Conservation (phyloP, 2,329 filamentous ascomycete genomes). For the Epichloe glyceriae region DNA sequence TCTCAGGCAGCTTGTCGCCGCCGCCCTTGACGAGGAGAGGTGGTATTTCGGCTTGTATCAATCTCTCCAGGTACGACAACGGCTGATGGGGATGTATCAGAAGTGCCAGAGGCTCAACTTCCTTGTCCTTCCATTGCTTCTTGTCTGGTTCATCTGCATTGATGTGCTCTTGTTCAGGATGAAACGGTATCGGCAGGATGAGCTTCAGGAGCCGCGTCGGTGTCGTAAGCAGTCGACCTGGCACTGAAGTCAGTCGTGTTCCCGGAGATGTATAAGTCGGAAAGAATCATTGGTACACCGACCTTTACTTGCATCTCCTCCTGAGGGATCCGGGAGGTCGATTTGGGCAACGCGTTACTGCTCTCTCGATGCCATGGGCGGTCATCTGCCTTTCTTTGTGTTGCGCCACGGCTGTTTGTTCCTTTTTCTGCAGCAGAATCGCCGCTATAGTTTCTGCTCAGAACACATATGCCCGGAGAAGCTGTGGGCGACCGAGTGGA, state of each 20-base stretch:
- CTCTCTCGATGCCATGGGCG: slow-evolving; percentile 56
- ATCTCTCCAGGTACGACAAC: slow-evolving; percentile 74
- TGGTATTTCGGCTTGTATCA: slow-evolving; percentile 80
- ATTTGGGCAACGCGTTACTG: slow-evolving; percentile 27
- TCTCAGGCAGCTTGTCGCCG: slow-evolving; percentile 55
- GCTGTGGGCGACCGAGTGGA: neutral
- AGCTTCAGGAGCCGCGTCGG: slow-evolving; percentile 71
- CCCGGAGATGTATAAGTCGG: no score
- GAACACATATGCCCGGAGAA: neutral
- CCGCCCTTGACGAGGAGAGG: slow-evolving; percentile 50
- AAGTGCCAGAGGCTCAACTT: slow-evolving; percentile 69
- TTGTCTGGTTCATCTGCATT: slow-evolving; percentile 26
- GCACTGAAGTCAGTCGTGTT: neutral
- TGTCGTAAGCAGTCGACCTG: slow-evolving; percentile 66
- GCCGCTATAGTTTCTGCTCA: neutral
- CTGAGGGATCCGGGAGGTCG: slow-evolving; percentile 15
- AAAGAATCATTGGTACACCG: neutral
- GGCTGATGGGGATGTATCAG: slow-evolving; percentile 84
- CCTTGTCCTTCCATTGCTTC: slow-evolving; percentile 18
- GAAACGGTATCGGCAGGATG: slow-evolving; percentile 54
- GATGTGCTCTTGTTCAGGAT: slow-evolving; percentile 25
- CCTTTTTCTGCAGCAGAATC: neutral
- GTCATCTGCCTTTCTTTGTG: slow-evolving; percentile 42
- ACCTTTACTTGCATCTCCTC: slow-evolving; percentile 20
- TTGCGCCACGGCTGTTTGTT: slow-evolving; percentile 9